Percentiles rank a stretch among this genome's conserved stretches.
These are phyloP conservation scores for Xylaria sp. DNA, from an alignment of 2,329 filamentous ascomycete species.

Conservation along the genomic window DNA sequence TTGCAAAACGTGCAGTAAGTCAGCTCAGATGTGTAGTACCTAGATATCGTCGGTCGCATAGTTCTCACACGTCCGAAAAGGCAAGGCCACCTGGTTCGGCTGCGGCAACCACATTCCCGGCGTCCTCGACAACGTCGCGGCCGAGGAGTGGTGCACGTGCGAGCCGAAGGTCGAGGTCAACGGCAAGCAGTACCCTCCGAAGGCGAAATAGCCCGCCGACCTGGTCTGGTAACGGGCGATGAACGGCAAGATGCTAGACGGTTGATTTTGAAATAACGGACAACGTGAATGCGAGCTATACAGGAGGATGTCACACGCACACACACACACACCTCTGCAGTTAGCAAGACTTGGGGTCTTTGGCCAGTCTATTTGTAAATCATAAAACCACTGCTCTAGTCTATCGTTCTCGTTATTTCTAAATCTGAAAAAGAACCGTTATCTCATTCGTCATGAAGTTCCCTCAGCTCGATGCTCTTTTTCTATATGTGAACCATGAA, in stretches of 20 bases:
- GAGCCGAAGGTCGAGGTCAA: constrained; percentile 63
- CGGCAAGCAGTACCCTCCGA: constrained; percentile 67
- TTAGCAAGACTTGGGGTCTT: too few species aligned
- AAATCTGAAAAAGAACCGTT: neutral
- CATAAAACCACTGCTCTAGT: neutral
- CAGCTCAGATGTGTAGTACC: too few species aligned
- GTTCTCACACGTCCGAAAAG: constrained; percentile 38
- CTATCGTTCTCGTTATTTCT: neutral
- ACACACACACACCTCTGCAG: too few species aligned
- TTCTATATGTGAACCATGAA: neutral
- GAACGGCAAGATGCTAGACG: neutral
- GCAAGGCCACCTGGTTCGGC: constrained; percentile 66
- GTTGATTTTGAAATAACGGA: too few species aligned
- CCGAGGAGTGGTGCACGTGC: constrained; percentile 66
- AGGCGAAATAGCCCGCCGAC: constrained; percentile 44
- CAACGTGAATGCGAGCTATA: too few species aligned
- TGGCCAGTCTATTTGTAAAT: too few species aligned
- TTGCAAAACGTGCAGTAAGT: constrained; percentile 66
- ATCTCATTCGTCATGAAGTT: neutral
- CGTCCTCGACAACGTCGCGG: constrained; percentile 64
- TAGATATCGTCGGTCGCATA: neutral
- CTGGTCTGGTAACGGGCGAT: too few species aligned
- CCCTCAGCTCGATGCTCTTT: neutral
- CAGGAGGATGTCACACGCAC: too few species aligned
- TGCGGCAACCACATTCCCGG: constrained; percentile 63